phyloP scores from a whole-genome alignment of 2,329 filamentous ascomycete species.

The Colletotrichum musicola region DNA sequence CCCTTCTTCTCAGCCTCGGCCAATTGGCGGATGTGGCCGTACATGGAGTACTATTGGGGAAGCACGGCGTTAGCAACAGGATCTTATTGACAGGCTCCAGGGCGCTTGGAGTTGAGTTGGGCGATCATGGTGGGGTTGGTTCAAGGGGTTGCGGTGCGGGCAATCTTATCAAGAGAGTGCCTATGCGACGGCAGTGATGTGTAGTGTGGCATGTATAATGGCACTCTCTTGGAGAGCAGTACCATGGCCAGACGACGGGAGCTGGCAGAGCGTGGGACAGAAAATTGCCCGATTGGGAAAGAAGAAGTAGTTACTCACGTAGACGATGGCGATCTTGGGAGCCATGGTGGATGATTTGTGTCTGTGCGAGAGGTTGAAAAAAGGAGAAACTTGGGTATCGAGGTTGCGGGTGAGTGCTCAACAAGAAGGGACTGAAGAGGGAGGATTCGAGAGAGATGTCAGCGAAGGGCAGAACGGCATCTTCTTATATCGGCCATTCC shows the following conservation, averaged over 20 bases:
- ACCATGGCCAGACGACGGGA: not conserved
- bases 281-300: conserved; percentile 32
- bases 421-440: not conserved
- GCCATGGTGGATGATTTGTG: conserved; percentile 72
- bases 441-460: too few species aligned
- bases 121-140: conserved; percentile 14
- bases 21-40: conserved; percentile 87
- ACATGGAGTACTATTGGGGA: conserved; percentile 84
- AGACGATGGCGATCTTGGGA: conserved; percentile 92
- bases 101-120: conserved; percentile 2
- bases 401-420: not conserved
- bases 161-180: not conserved
- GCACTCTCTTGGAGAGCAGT: not conserved
- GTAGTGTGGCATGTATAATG: not conserved
- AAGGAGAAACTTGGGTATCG: not conserved
- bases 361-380: conserved; percentile 17
- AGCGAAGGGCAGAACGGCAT: not conserved
- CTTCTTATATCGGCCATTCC: conserved; percentile 24
- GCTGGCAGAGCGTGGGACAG: not conserved
- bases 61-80: conserved; percentile 16
- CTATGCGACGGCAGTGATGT: not conserved
- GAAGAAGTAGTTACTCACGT: conserved; percentile 66
- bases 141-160: conserved; percentile 10
- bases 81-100: not conserved
- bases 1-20: conserved; percentile 93